phyloP scores from a whole-genome alignment of 306 rosid genomes.

The Vigna radiata region DNA sequence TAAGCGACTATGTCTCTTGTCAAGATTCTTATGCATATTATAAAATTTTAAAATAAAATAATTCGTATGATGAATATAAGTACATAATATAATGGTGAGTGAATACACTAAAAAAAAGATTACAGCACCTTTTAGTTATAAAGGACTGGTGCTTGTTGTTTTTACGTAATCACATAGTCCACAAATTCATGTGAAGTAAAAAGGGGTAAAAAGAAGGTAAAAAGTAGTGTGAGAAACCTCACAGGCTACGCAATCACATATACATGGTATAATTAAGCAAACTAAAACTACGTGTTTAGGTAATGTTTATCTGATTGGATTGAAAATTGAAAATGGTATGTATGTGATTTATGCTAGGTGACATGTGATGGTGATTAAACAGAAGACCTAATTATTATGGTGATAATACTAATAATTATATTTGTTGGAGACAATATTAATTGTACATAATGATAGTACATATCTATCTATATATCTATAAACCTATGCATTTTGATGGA shows the following conservation, averaged over 20 bases:
- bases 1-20: constrained; percentile 30
- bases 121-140: background rate
- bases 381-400: constrained; percentile 37
- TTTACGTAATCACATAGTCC: constrained; percentile 24
- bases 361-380: constrained; percentile 44
- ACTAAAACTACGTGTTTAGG: constrained; percentile 3
- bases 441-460: background rate
- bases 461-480: background rate
- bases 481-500: background rate
- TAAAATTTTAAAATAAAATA: background rate
- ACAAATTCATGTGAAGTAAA: constrained; percentile 10
- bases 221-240: background rate
- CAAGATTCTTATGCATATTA: background rate
- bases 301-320: constrained; percentile 32
- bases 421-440: constrained; percentile 24
- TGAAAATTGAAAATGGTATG: constrained; percentile 38
- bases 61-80: background rate
- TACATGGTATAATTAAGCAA: constrained; percentile 7
- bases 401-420: constrained; percentile 9
- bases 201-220: constrained; percentile 2
- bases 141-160: constrained; percentile 23
- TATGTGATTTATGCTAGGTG: constrained; percentile 37
- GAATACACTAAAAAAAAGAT: background rate
- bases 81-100: background rate
- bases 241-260: background rate